Evolutionary conservation across 306 rosid genomes (phyloP).

Genomic region (Cucurbita moschata): DNA sequence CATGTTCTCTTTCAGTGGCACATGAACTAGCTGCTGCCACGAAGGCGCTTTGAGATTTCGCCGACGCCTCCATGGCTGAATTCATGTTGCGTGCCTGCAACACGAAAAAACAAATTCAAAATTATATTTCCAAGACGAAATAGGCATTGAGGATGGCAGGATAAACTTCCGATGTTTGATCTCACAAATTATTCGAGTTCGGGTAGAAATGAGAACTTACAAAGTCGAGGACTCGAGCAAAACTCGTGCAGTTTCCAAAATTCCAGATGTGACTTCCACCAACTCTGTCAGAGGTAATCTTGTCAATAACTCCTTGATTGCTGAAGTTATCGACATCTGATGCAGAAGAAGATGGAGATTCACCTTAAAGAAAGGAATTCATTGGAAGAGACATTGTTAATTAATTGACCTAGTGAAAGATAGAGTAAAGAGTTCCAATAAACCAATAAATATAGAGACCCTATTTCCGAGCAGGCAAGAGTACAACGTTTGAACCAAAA

Average conservation of each 20-base stretch:
- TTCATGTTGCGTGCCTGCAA: conserved; percentile 8
- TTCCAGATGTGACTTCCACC: conserved; percentile 29
- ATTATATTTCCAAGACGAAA: background rate
- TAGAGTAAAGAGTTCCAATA: background rate
- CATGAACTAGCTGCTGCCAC: conserved; percentile 27
- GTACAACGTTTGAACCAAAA: background rate
- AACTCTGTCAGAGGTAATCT: conserved; percentile 20
- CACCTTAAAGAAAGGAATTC: conserved; percentile 17
- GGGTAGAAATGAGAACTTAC: conserved; percentile 23
- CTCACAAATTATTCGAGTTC: background rate
- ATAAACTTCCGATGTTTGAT: background rate
- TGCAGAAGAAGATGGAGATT: conserved; percentile 61
- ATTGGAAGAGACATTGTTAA: background rate
- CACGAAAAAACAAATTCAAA: background rate
- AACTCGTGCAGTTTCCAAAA: conserved; percentile 25
- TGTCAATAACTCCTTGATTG: conserved; percentile 35
- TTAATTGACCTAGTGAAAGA: background rate
- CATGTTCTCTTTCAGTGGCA: conserved; percentile 36
- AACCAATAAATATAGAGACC: background rate
- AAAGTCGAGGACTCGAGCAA: conserved; percentile 37
- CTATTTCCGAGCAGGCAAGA: background rate
- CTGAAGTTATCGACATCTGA: conserved; percentile 54
- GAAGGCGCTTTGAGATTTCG: conserved; percentile 40
- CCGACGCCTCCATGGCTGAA: conserved; percentile 11
- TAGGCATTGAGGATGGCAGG: background rate